phyloP scores from a whole-genome alignment of 164 flowering plant genomes.

The Paratinospora sagittata region DNA sequence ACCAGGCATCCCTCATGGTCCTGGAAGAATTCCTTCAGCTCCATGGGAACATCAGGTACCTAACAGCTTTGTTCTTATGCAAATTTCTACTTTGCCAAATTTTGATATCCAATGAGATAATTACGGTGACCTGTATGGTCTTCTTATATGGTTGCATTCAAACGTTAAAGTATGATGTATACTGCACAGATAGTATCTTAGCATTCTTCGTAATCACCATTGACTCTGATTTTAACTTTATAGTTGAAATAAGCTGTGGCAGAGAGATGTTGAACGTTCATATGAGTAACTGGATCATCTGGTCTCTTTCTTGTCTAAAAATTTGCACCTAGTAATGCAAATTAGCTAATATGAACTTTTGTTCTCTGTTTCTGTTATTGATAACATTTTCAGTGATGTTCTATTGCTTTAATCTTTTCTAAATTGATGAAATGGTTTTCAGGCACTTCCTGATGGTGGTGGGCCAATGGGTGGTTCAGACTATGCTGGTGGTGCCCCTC shows the following conservation, averaged over 20 bases:
- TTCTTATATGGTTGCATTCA: background rate
- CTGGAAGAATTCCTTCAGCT: slow-evolving; percentile 53
- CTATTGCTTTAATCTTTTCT: background rate
- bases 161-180: background rate
- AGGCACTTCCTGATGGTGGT: slow-evolving; percentile 59
- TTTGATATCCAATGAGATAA: too few species aligned
- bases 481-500: slow-evolving; percentile 51
- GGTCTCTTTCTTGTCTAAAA: background rate
- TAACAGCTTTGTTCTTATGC: background rate
- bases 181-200: background rate
- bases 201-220: background rate
- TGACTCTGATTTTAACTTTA: background rate
- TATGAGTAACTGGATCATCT: background rate
- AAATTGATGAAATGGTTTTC: background rate
- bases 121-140: too few species aligned
- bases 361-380: background rate
- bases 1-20: slow-evolving; percentile 47
- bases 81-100: background rate
- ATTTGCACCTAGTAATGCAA: background rate
- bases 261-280: background rate
- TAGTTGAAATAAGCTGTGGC: background rate
- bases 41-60: slow-evolving; percentile 78
- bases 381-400: background rate
- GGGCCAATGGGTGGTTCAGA: slow-evolving; percentile 56
- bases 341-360: background rate